Conservation (phyloP, 805 yeast genomes). For the Spathaspora hagerdaliae region DNA sequence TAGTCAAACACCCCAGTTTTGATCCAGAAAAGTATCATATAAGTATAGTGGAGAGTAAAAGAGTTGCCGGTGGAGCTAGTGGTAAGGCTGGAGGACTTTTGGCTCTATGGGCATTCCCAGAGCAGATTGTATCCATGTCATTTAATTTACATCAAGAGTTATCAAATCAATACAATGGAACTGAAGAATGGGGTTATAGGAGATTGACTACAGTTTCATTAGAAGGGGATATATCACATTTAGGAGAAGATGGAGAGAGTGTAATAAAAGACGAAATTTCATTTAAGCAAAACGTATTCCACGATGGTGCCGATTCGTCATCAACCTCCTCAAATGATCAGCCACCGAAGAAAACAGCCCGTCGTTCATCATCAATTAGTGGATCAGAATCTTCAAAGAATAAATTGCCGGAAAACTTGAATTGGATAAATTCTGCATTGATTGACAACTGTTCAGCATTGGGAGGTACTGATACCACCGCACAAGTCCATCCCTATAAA, state of each 20-base stretch:
- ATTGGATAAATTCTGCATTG: constrained; percentile 68
- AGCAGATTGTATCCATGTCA: constrained; percentile 84
- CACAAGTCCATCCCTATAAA: constrained; percentile 94
- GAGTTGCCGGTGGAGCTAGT: constrained; percentile 96
- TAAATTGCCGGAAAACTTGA: constrained; percentile 55
- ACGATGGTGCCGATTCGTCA: constrained; percentile 13
- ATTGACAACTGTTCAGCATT: constrained; percentile 72
- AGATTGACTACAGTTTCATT: constrained; percentile 79
- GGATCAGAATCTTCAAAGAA: background rate
- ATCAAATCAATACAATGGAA: constrained; percentile 78
- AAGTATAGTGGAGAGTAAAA: constrained; percentile 79
- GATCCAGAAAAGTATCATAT: constrained; percentile 72
- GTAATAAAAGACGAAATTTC: background rate
- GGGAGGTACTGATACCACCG: constrained; percentile 85
- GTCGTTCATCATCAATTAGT: constrained; percentile 13
- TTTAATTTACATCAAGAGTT: constrained; percentile 82
- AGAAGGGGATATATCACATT: constrained; percentile 67
- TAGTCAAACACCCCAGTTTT: constrained; percentile 79
- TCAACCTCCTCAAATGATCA: constrained; percentile 13
- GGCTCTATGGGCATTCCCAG: constrained; percentile 97
- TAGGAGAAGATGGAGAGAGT: constrained; percentile 19
- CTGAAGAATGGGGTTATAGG: constrained; percentile 87
- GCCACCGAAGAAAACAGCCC: constrained; percentile 37
- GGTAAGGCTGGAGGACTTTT: constrained; percentile 97
- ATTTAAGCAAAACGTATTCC: constrained; percentile 9